These are phyloP conservation scores for Marasmius tenuissimus DNA, from an alignment of 1,284 basidiomycete species.

Conservation along the genomic window DNA sequence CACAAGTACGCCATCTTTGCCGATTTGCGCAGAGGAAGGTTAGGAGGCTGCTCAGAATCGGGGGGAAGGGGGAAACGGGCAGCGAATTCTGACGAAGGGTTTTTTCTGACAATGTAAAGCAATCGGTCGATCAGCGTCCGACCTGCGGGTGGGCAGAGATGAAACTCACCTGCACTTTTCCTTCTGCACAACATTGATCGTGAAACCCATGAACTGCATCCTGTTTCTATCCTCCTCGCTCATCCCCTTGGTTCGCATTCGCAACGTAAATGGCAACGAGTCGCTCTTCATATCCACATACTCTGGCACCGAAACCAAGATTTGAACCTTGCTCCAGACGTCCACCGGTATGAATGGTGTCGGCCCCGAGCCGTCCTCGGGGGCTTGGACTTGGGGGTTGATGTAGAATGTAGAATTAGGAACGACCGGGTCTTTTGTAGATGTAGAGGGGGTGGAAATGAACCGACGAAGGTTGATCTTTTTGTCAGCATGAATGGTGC, in stretches of 20 bases:
- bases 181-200: conserved; percentile 55
- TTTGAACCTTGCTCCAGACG: conserved; percentile 59
- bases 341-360: conserved; percentile 44
- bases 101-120: conserved; percentile 32
- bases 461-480: conserved; percentile 47
- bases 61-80: conserved; percentile 56
- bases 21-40: conserved; percentile 48
- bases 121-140: background rate
- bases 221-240: conserved; percentile 44
- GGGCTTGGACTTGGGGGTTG: conserved; percentile 29
- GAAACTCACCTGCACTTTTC: conserved; percentile 62
- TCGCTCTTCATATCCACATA: conserved; percentile 45
- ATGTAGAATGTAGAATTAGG: conserved; percentile 22
- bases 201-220: conserved; percentile 55
- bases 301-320: conserved; percentile 61
- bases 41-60: conserved; percentile 58
- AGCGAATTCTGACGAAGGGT: conserved; percentile 38
- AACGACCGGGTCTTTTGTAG: conserved; percentile 1
- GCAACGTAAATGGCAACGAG: conserved; percentile 52
- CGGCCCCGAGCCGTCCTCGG: conserved; percentile 8
- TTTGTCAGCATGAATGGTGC: conserved; percentile 33
- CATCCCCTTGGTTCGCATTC: conserved; percentile 58
- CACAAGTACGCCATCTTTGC: conserved; percentile 55
- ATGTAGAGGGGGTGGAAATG: conserved; percentile 33
- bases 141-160: background rate